A percentile compares a stretch with the other conserved stretches of the same genome.
Conservation (phyloP, 2,329 filamentous ascomycete genomes). For the Trichophaea hybrida region DNA sequence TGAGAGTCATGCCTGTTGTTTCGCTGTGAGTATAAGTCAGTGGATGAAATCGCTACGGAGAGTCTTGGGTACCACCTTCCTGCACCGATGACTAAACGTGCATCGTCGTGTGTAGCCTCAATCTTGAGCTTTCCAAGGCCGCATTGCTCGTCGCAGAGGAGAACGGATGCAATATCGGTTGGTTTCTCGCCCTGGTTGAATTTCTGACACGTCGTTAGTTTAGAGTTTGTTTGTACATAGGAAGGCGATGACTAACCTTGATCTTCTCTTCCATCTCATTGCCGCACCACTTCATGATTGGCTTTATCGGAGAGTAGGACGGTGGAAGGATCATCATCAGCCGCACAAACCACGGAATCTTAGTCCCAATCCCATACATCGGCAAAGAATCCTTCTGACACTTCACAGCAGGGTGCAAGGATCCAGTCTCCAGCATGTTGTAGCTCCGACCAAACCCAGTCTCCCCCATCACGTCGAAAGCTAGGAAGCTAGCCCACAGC, state of each 20-base stretch:
- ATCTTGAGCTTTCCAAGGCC: not conserved
- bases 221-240: too few species aligned
- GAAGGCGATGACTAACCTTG: not conserved
- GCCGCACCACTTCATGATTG: not conserved
- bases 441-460: not conserved
- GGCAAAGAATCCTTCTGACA: not conserved
- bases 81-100: not conserved
- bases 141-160: not conserved
- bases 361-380: not conserved
- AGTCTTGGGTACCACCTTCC: not conserved
- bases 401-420: not conserved
- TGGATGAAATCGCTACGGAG: too few species aligned
- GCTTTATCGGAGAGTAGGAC: not conserved
- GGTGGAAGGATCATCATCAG: not conserved
- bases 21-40: constrained; percentile 18
- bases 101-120: not conserved
- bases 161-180: too few species aligned
- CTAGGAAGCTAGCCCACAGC: not conserved
- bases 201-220: too few species aligned
- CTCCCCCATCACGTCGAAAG: not conserved
- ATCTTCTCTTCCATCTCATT: not conserved
- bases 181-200: too few species aligned
- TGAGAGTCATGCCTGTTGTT: constrained; percentile 33
- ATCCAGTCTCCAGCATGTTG: not conserved
- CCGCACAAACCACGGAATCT: not conserved